Evolutionary conservation across 2,329 filamentous ascomycete species (phyloP).

Genomic region (Chaetomium sp.): DNA sequence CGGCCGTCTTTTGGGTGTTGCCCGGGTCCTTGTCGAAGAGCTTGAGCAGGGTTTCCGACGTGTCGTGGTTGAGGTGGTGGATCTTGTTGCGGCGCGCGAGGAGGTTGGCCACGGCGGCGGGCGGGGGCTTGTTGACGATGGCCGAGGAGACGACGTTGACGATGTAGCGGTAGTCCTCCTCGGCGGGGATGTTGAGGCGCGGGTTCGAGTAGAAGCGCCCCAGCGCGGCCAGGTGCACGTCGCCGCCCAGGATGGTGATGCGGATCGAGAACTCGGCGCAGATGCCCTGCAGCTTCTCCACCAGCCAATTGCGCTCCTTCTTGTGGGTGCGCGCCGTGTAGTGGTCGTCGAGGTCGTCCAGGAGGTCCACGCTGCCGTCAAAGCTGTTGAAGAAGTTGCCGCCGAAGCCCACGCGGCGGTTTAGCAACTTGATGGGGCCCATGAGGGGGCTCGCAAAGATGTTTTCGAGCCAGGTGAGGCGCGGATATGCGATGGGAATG

Average conservation of each 20-base stretch:
- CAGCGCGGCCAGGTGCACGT: slow-evolving; percentile 88
- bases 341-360: slow-evolving; percentile 93
- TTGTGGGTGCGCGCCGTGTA: slow-evolving; percentile 94
- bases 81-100: slow-evolving; percentile 87
- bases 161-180: slow-evolving; percentile 91
- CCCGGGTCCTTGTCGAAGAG: slow-evolving; percentile 91
- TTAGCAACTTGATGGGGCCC: slow-evolving; percentile 83
- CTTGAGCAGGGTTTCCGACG: slow-evolving; percentile 91
- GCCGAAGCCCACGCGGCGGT: slow-evolving; percentile 84
- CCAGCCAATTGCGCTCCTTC: slow-evolving; percentile 74
- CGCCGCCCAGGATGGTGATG: slow-evolving; percentile 88
- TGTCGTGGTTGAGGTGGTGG: slow-evolving; percentile 68
- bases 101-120: slow-evolving; percentile 83
- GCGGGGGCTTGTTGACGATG: slow-evolving; percentile 93
- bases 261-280: slow-evolving; percentile 85
- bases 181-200: slow-evolving; percentile 71
- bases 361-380: slow-evolving; percentile 87
- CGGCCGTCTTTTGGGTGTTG: slow-evolving; percentile 68
- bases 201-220: slow-evolving; percentile 95
- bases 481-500: slow-evolving; percentile 85
- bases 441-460: slow-evolving; percentile 84
- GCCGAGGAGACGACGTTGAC: slow-evolving; percentile 91
- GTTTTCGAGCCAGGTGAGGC: slow-evolving; percentile 95
- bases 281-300: slow-evolving; percentile 80
- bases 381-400: slow-evolving; percentile 91